Evolutionary conservation across 1,284 basidiomycete genomes (phyloP).

Genomic region (Cutaneotrichosporon mucoides): DNA sequence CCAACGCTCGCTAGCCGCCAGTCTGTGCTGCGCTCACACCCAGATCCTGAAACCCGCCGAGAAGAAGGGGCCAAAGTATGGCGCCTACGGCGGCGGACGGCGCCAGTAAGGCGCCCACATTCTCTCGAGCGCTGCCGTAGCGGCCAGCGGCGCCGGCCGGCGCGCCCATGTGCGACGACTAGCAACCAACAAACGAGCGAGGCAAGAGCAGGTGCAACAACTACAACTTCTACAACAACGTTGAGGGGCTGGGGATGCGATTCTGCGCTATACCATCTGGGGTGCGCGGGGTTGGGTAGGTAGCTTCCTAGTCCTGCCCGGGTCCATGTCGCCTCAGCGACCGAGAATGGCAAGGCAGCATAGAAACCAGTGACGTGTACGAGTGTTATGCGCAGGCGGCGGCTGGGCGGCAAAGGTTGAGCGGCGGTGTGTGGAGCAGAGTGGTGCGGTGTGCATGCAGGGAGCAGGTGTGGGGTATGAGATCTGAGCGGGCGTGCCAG

Average conservation of each 20-base stretch:
- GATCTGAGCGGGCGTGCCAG: too few species aligned
- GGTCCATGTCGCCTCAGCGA: background rate
- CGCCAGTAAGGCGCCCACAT: conserved; percentile 30
- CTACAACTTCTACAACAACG: background rate
- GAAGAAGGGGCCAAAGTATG: conserved; percentile 66
- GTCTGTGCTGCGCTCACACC: background rate
- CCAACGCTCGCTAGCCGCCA: too few species aligned
- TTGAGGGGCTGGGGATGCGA: conserved; percentile 8
- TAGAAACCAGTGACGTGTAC: conserved; percentile 5
- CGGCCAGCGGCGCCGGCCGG: background rate
- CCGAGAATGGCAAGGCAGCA: background rate
- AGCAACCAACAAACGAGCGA: conserved; percentile 4
- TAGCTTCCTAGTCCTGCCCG: background rate
- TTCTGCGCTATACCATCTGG: conserved; percentile 7
- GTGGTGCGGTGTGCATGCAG: too few species aligned
- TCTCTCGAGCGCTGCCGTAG: too few species aligned
- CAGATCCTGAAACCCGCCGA: conserved; percentile 98
- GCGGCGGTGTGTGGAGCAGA: too few species aligned
- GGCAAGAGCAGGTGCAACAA: background rate
- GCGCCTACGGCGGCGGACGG: conserved; percentile 43
- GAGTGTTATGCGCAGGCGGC: background rate
- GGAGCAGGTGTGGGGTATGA: too few species aligned
- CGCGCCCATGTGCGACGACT: background rate
- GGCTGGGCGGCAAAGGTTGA: too few species aligned
- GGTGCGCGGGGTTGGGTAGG: background rate